These are phyloP conservation scores for Baeospora myosura DNA, from an alignment of 1,284 basidiomycete genomes.

Conservation along the genomic window DNA sequence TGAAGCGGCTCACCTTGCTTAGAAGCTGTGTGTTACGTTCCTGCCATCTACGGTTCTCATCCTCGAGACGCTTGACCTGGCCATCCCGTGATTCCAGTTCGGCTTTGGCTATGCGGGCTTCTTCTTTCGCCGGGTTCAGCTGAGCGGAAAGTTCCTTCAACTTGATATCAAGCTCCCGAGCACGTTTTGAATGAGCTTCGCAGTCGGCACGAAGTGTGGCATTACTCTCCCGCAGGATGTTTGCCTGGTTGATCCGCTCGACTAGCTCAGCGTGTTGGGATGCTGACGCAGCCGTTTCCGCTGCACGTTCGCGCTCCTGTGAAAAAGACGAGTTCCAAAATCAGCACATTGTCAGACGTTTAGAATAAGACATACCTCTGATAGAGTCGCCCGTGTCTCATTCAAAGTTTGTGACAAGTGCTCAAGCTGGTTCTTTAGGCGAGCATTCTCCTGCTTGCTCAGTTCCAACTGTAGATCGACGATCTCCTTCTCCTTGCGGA, in stretches of 20 bases:
- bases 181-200: constrained; percentile 59
- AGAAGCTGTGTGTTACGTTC: constrained; percentile 76
- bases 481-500: constrained; percentile 87
- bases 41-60: constrained; percentile 81
- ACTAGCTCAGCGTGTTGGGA: constrained; percentile 80
- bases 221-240: constrained; percentile 84
- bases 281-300: constrained; percentile 63
- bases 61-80: constrained; percentile 69
- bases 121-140: constrained; percentile 71
- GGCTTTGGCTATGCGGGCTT: constrained; percentile 60
- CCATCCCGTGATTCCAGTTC: constrained; percentile 68
- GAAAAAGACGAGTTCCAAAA: no score
- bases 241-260: constrained; percentile 83
- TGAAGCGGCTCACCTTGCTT: constrained; percentile 49
- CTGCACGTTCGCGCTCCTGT: constrained; percentile 74
- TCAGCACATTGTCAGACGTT: constrained; percentile 1
- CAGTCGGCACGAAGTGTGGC: constrained; percentile 75
- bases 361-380: constrained; percentile 39
- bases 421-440: constrained; percentile 72
- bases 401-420: constrained; percentile 65
- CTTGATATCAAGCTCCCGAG: constrained; percentile 57
- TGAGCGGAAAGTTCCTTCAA: constrained; percentile 55
- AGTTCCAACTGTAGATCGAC: constrained; percentile 83
- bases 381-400: constrained; percentile 59
- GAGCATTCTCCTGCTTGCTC: constrained; percentile 75